Evolutionary conservation across 805 yeast genomes (phyloP).

Genomic region (Tetrapisispora namnaoensis): DNA sequence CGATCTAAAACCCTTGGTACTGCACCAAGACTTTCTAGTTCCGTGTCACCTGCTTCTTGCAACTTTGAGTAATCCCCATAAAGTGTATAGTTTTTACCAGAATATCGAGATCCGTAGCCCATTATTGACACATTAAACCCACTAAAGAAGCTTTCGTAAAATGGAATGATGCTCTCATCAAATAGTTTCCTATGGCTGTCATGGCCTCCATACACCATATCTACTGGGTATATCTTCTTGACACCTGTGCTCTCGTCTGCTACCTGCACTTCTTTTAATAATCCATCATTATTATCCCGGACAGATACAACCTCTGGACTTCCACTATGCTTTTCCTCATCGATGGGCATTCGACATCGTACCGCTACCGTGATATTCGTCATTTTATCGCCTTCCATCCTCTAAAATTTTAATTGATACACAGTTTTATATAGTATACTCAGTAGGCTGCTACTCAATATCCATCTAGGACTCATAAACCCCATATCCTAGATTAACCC

Average conservation of each 20-base stretch:
- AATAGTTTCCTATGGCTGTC: conserved; percentile 62
- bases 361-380: conserved; percentile 52
- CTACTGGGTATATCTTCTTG: conserved; percentile 58
- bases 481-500: background rate
- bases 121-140: conserved; percentile 76
- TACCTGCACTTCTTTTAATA: conserved; percentile 36
- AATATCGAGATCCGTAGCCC: conserved; percentile 87
- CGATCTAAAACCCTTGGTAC: conserved; percentile 48
- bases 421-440: background rate
- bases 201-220: conserved; percentile 72
- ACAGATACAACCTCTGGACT: conserved; percentile 41
- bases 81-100: conserved; percentile 77
- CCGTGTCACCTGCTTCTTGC: conserved; percentile 25
- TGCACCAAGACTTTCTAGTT: conserved; percentile 44
- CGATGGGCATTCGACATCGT: conserved; percentile 51
- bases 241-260: conserved; percentile 30
- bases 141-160: conserved; percentile 53
- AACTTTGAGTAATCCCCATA: conserved; percentile 45
- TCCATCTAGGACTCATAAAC: background rate
- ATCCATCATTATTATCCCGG: conserved; percentile 24
- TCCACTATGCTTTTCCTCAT: conserved; percentile 45
- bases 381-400: conserved; percentile 16
- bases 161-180: conserved; percentile 52
- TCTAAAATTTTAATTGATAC: background rate
- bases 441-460: no score